These are phyloP conservation scores for Bacidia rubella DNA, from an alignment of 495 filamentous ascomycete species.

Conservation along the genomic window DNA sequence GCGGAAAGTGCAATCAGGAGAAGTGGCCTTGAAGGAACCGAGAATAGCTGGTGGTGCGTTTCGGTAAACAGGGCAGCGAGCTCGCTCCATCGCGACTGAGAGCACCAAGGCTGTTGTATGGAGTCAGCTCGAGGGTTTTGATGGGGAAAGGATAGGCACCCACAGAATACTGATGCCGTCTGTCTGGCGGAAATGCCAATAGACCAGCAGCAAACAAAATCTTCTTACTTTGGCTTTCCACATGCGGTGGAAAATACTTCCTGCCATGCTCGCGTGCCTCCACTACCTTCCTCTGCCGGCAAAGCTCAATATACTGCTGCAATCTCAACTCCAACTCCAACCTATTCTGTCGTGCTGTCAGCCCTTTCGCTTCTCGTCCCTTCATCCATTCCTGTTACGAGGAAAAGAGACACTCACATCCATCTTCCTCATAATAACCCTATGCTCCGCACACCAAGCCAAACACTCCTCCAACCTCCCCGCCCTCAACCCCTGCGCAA, in stretches of 20 bases:
- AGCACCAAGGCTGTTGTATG: conserved; percentile 51
- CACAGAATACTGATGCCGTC: conserved; percentile 52
- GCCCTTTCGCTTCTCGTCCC: conserved; percentile 1
- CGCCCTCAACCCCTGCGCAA: conserved; percentile 54
- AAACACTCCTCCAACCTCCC: conserved; percentile 68
- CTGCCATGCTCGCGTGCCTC: conserved; percentile 73
- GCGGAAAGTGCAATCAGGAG: conserved; percentile 84
- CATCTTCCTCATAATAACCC: conserved; percentile 70
- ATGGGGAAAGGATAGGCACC: conserved; percentile 3
- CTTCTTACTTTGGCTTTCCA: conserved; percentile 51
- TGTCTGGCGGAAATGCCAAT: conserved; percentile 57
- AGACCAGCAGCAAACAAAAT: conserved; percentile 65
- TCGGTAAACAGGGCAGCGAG: conserved; percentile 73
- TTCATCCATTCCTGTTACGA: neutral
- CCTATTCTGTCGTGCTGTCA: conserved; percentile 48
- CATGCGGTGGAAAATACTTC: conserved; percentile 59
- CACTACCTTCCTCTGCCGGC: conserved; percentile 52
- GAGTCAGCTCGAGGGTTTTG: neutral
- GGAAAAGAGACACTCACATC: conserved; percentile 35
- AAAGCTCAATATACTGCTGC: conserved; percentile 89
- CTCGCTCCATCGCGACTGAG: conserved; percentile 51
- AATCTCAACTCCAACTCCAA: conserved; percentile 90
- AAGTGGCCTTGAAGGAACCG: conserved; percentile 70
- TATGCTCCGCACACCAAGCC: conserved; percentile 85
- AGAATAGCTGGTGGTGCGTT: conserved; percentile 76